These are phyloP conservation scores for Tetradesmus lagerheimii DNA, from an alignment of 139 green algal species.

Conservation along the genomic window DNA sequence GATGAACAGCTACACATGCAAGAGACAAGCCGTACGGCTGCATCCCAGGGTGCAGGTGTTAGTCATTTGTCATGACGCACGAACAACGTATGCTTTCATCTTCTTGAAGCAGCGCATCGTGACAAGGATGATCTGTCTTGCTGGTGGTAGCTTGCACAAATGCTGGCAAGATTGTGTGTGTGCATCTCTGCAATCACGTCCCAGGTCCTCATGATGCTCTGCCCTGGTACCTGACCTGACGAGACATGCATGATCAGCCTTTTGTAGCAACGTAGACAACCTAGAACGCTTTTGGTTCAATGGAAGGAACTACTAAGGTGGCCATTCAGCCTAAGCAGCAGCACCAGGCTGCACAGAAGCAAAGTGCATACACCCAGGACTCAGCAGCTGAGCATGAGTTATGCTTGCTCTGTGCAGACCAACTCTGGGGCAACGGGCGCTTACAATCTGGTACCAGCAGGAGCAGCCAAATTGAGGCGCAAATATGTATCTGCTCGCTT, in stretches of 20 bases:
- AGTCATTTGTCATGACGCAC: background rate
- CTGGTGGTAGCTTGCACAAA: no score
- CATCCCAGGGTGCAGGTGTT: background rate
- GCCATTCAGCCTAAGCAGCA: background rate
- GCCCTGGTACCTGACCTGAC: no score
- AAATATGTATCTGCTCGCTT: constrained; percentile 34
- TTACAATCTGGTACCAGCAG: constrained; percentile 39
- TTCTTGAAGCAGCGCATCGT: background rate
- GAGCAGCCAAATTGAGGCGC: background rate
- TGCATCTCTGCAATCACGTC: no score
- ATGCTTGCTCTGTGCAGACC: background rate
- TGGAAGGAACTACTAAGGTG: background rate
- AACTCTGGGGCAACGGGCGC: background rate
- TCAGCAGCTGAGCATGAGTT: background rate
- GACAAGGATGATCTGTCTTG: no score
- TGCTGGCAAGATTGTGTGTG: no score
- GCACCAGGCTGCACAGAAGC: background rate
- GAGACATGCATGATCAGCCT: no score
- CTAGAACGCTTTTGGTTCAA: background rate
- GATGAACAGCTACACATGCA: background rate
- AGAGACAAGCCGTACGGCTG: background rate
- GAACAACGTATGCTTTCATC: background rate
- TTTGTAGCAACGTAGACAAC: no score
- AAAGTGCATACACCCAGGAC: no score
- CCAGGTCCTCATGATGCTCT: no score